These are phyloP conservation scores for Rhizoctonia solani DNA, from an alignment of 1,284 basidiomycete species.

Conservation along the genomic window DNA sequence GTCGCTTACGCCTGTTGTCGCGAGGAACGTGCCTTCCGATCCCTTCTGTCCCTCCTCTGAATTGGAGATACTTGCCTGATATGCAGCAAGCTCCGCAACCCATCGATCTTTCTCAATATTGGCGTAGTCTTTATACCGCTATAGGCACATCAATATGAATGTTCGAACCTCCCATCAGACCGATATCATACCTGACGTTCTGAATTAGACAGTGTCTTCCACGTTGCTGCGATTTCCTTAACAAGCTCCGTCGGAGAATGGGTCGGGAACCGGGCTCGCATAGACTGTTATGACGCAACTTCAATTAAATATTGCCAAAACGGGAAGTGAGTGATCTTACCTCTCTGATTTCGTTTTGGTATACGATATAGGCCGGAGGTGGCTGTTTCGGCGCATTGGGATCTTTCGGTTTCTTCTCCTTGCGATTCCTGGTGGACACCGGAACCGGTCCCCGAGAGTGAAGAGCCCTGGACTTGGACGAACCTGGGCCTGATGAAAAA, in stretches of 20 bases:
- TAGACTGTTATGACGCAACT: neutral
- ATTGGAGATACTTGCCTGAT: conserved; percentile 12
- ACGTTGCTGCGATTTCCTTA: conserved; percentile 30
- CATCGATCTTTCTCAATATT: conserved; percentile 30
- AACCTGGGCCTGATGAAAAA: conserved; percentile 8
- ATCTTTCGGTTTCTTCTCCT: conserved; percentile 58
- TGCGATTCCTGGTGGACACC: neutral
- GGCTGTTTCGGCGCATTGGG: conserved; percentile 95
- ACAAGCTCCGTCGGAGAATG: conserved; percentile 30
- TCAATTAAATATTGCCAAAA: neutral
- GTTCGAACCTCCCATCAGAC: too few species aligned
- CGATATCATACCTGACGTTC: conserved; percentile 27
- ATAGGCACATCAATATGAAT: neutral
- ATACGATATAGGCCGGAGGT: conserved; percentile 94
- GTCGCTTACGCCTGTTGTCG: conserved; percentile 15
- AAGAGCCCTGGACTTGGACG: neutral
- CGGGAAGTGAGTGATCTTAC: neutral
- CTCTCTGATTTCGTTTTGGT: conserved; percentile 79
- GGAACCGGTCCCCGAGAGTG: neutral
- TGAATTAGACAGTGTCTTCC: conserved; percentile 24
- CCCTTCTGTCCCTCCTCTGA: conserved; percentile 12
- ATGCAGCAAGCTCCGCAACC: conserved; percentile 25
- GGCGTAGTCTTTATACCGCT: conserved; percentile 28
- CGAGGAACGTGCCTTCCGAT: conserved; percentile 21
- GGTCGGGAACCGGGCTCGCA: conserved; percentile 20